Evolutionary conservation across 495 filamentous ascomycete genomes (phyloP), one percentile per base, ranked within the genome.

Genomic region (Penicillium alfredii): DNA sequence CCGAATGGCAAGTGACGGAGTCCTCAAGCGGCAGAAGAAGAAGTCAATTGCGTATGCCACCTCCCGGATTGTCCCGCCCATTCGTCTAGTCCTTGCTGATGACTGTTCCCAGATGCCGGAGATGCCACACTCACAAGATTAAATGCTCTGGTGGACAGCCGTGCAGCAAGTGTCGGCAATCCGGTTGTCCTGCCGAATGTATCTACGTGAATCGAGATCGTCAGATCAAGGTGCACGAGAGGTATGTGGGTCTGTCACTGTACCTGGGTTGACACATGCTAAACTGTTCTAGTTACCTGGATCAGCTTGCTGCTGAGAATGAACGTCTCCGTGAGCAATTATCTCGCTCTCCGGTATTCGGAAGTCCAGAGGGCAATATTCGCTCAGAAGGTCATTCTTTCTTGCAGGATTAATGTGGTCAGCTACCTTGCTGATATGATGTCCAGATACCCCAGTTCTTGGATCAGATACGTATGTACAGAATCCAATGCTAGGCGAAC

Each of bases 131-230:
- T 0, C 59, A 56, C 13, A 67, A 63, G 34, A 53, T 67, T 10
- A 67, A 61, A 41, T 67, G 61, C 23, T 58, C 51, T 18, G 63
- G 63, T 2, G 55, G 44, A 30, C 46, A 56, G 31, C 59, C 63
- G 1, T 67, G 63, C 35, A 27, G 28, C 7, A 52, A 47, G 34
- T 67, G 61, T 29, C 49, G 42, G 5, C 47, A 48, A 31, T 33
- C 51, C 9, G 51, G 46, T 2, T 46, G 43, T 30, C 32, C 38
- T 13, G 38, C 42, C 11, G 53, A 61, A 12, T 67, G 61, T 28
- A 34, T 29, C 11, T 67, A 63, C 40, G 42, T 61, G 6, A 44
- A 49, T 26, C 55, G 59, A 17, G 59, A 65, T 41, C 53, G 60
- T n/a, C 51, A 58, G 25, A 30, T 64, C 2, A 53, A 52, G 35